These are phyloP conservation scores for Isatis lusitanica DNA, from an alignment of 441 rosid species.

Conservation along the genomic window DNA sequence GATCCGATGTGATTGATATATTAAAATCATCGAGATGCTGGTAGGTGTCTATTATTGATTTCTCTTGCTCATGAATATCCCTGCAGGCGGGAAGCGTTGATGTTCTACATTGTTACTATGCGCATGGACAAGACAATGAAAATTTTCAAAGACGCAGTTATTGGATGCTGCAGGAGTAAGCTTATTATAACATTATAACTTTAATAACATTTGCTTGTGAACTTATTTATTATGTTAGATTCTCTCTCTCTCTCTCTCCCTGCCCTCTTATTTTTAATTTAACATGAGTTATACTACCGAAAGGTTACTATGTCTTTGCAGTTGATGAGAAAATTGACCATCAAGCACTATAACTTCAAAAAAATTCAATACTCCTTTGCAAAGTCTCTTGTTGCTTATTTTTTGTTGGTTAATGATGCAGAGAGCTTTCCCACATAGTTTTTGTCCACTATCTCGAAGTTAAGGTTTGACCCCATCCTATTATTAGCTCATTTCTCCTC, in stretches of 20 bases:
- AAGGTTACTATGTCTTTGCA: background rate
- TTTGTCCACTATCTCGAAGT: slow-evolving; percentile 90
- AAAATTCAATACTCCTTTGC: background rate
- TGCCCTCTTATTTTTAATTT: background rate
- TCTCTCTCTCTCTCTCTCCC: background rate
- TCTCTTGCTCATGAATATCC: slow-evolving; percentile 6
- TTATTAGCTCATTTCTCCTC: slow-evolving; percentile 3
- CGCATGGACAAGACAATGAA: slow-evolving; percentile 90
- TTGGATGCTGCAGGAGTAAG: slow-evolving; percentile 99
- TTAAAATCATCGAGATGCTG: background rate
- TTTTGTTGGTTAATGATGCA: slow-evolving; percentile 41
- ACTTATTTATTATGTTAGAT: background rate
- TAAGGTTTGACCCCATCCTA: slow-evolving; percentile 51
- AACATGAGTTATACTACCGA: background rate
- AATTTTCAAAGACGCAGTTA: slow-evolving; percentile 93
- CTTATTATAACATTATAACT: slow-evolving; percentile 20
- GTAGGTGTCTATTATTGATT: slow-evolving; percentile 3
- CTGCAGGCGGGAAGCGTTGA: slow-evolving; percentile 89
- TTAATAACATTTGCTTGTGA: slow-evolving; percentile 10
- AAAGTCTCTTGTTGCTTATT: slow-evolving; percentile 26
- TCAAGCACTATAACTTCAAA: background rate
- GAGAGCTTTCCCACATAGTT: slow-evolving; percentile 81
- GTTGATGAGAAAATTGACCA: slow-evolving; percentile 10
- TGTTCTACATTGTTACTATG: slow-evolving; percentile 95
- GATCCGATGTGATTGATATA: background rate